Evolutionary conservation across 768 basidiomycete genomes (phyloP), one percentile per base, ranked within the genome.

Genomic region (Lactarius quietus): DNA sequence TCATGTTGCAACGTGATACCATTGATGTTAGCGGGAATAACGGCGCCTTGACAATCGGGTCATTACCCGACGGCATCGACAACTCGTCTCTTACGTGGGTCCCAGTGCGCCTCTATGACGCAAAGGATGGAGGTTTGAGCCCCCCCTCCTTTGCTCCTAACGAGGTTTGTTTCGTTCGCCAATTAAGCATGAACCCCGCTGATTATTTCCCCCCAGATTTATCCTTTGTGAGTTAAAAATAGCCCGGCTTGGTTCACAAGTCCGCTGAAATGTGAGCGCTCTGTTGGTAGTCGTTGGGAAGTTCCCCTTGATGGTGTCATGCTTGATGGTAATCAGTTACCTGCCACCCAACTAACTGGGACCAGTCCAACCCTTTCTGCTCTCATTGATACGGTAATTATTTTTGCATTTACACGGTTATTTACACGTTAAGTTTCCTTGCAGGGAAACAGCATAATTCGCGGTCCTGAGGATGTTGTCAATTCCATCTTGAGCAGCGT

Each of bases 371-470:
- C 36, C 33, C 6, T 58, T 57, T 69, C 68, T 3, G 88, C 86
- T 1, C 77, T 92, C n/a, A 72, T 92, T 31, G 90, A 92, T 70
- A 91, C 90, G 0, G 89, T 90, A 58, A 57, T 48, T 39, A 33
- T 20, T 26, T 10, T 18, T 33, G 10, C 12, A 15, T 36, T 23
- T 20, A 18, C 18, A 56, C n/a, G n/a, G 28, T 26, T 39, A 18
- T 36, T 26, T 23, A 20, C 45, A 61, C n/a, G 23, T 56, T 55
- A 51, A 56, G n/a, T 26, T 28, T 45, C 36, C 12, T 26, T 41
- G 26, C 36, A 90, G 88, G 90, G 90, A 0, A 91, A 87, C 76
- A 90, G 89, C 10, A 79, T 90, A 48, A 79, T 92, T 59, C 88
- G 90, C 29, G 90, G 89, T 10, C 90, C 89, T 9, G 14, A 26